A percentile compares a stretch with the other conserved stretches of the same genome.
Conservation (phyloP, 2,329 filamentous ascomycete genomes). For the Whalleya microplaca region DNA sequence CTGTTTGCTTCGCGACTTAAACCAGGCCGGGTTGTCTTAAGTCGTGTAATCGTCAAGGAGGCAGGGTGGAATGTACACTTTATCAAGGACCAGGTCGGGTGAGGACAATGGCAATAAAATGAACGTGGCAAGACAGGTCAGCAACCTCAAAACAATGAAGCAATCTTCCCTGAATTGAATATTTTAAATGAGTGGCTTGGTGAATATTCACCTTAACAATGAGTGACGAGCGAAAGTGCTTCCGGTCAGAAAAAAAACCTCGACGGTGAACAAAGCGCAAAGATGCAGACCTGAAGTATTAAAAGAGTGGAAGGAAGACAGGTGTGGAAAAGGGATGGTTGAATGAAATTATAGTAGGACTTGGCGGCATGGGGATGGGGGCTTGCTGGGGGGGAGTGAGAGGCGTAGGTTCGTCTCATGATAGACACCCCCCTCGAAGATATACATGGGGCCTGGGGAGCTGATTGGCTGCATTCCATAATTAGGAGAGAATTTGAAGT, state of each 20-base stretch:
- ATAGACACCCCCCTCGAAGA: constrained; percentile 16
- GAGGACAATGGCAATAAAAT: constrained; percentile 23
- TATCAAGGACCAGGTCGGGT: constrained; percentile 8
- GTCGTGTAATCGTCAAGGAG: constrained; percentile 2
- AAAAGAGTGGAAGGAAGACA: constrained; percentile 16
- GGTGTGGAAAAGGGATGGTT: constrained; percentile 1
- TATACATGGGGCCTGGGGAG: background rate
- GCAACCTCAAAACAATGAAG: constrained; percentile 21
- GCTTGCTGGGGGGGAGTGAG: constrained; percentile 25
- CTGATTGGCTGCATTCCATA: background rate
- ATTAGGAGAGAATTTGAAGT: background rate
- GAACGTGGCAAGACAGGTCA: constrained; percentile 29
- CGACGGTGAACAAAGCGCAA: constrained; percentile 28
- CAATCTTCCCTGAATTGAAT: constrained; percentile 20
- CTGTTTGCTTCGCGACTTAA: constrained; percentile 8
- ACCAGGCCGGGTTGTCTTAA: constrained; percentile 10
- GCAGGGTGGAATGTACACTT: constrained; percentile 12
- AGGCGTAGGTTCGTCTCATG: constrained; percentile 20
- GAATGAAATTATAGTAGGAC: constrained; percentile 22
- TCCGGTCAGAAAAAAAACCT: constrained; percentile 30
- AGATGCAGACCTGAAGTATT: background rate
- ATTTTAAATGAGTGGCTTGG: constrained; percentile 37
- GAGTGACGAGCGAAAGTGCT: constrained; percentile 33
- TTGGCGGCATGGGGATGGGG: constrained; percentile 24
- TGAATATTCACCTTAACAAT: constrained; percentile 38